Conservation (phyloP, 192 early-diverging fungal genomes). For the Entomortierella beljakovae region DNA sequence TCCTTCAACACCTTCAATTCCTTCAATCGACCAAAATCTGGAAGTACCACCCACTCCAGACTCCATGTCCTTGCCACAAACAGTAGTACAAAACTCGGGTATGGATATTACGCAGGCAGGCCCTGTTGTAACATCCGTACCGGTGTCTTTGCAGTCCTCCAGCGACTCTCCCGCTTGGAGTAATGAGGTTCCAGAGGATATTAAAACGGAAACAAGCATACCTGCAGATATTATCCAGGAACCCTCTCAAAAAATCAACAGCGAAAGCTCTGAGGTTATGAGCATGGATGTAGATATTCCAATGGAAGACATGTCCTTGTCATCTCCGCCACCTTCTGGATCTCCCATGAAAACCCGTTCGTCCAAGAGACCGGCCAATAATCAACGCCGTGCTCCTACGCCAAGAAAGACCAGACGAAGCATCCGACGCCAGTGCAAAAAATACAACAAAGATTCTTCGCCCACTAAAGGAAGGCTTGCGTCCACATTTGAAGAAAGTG, state of each 20-base stretch:
- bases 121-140: neutral
- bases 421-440: neutral
- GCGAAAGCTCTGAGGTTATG: neutral
- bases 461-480: constrained; percentile 1
- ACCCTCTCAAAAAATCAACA: neutral
- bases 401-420: neutral
- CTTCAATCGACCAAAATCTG: neutral
- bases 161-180: neutral
- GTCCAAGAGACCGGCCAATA: neutral
- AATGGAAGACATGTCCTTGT: constrained; percentile 11
- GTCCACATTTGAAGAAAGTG: neutral
- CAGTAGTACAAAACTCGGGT: neutral
- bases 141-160: neutral
- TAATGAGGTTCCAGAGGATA: neutral
- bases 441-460: neutral
- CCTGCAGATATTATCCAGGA: neutral
- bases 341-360: constrained; percentile 5
- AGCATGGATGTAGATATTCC: constrained; percentile 25
- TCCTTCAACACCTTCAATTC: neutral
- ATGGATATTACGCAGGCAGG: neutral
- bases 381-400: neutral
- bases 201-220: neutral
- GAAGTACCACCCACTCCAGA: neutral
- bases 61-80: neutral
- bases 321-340: constrained; percentile 21